Evolutionary conservation across 2,329 filamentous ascomycete genomes (phyloP), one percentile per base, ranked within the genome.

Genomic region (Chlorencoelia australis): DNA sequence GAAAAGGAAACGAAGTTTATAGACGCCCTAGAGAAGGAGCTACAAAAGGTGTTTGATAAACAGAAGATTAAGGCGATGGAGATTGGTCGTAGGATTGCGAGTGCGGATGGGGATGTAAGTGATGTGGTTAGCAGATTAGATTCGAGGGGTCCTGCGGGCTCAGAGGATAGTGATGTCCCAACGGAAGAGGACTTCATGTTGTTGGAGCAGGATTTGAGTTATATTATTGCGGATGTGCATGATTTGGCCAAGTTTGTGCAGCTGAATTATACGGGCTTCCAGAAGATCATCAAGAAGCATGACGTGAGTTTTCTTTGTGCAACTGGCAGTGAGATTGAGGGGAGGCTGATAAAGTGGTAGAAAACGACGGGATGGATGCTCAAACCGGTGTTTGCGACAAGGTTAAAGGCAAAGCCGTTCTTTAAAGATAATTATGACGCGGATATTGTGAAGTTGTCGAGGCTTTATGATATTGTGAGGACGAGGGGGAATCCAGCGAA

Each of bases 221-320:
- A 98, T 59, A 88, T 98, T 55, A 98, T 98, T 58, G 91, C 91
- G 50, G 89, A 98, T 56, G 91, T 98, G 15, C 89, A 98, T 62
- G 91, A 98, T 55, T 71, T 98, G 42, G 88, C 91, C 60, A 96
- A 96, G 64, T 98, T 94, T 59, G 93, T 94, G 5, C 89, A 95
- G 65, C 67, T 98, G 57, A 98, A 98, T 64, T 98, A 98, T 58
- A 96, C 89, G 1, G 91, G 91, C 4, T 98, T 98, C 59, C 93
- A 95, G 68, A 98, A 98, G 70, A 98, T 98, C 46, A 94, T 98
- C 63, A 98, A 98, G 71, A 98, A 98, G 70, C 91, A 98, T 61
- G 91, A 95, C 65, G 84, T 89, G 62, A 51, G 82, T 66, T 33
- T 15, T 6, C 13, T 25, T 25, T 3, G 3, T 9, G n/a, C n/a